Percentiles rank a stretch among this genome's conserved stretches.
Conservation (phyloP, 1,139 yeast genomes). For the Suhomyces bribrorum region DNA sequence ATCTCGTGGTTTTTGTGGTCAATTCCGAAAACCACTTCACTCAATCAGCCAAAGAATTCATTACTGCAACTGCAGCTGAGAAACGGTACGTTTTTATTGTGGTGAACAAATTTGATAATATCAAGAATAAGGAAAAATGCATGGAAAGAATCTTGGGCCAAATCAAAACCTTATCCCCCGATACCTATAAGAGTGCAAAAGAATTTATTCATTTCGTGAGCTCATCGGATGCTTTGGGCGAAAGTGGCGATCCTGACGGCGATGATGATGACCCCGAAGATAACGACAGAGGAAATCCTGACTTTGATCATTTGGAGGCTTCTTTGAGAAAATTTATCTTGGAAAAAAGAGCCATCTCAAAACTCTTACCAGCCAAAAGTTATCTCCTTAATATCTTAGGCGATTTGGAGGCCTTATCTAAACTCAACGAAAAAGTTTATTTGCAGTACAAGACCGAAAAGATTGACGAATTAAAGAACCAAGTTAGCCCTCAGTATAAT, state of each 20-base stretch:
- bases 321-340: slow-evolving; percentile 83
- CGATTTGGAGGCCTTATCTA: slow-evolving; percentile 65
- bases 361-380: slow-evolving; percentile 88
- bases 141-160: slow-evolving; percentile 76
- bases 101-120: slow-evolving; percentile 87
- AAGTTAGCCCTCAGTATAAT: slow-evolving; percentile 66
- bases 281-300: slow-evolving; percentile 41
- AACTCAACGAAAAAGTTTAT: slow-evolving; percentile 60
- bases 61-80: slow-evolving; percentile 87
- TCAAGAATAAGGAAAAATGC: slow-evolving; percentile 78
- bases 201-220: slow-evolving; percentile 96
- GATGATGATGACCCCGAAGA: slow-evolving; percentile 27
- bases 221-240: slow-evolving; percentile 47
- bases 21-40: slow-evolving; percentile 97
- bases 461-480: slow-evolving; percentile 45
- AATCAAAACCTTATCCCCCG: slow-evolving; percentile 86
- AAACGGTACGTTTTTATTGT: slow-evolving; percentile 92
- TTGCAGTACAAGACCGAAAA: slow-evolving; percentile 48
- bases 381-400: slow-evolving; percentile 67
- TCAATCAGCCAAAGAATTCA: slow-evolving; percentile 89
- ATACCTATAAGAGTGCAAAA: slow-evolving; percentile 78
- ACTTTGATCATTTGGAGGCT: slow-evolving; percentile 82
- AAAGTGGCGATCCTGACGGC: slow-evolving; percentile 36
- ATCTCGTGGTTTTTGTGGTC: slow-evolving; percentile 92
- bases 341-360: slow-evolving; percentile 86